Base-by-base conservation (phyloP, 805 yeast species). In the Blastobotrys parvus region DNA sequence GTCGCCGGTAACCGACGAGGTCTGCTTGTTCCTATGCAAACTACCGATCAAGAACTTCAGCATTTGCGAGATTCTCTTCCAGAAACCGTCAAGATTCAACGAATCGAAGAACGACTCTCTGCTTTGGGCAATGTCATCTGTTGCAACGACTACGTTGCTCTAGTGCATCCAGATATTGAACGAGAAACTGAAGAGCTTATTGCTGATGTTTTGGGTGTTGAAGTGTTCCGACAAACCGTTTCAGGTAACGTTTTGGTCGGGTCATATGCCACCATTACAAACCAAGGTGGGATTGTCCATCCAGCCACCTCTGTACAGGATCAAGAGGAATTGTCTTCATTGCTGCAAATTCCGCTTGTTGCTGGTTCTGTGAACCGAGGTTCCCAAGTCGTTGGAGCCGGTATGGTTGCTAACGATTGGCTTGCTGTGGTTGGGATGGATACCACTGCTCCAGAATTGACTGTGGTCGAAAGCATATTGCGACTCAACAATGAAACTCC, bases 341-440 rank as follows among this genome's bases (percentile, higher is more conserved):
- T 92, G 62, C 74, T 92, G 58, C 98, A 92, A 69, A 95, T 92
- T 34, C 99, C 99, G 43, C 73, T 92, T 51, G 98, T 92, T 39
- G 98, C 99, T 4, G 99, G 99, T 65, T 89, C 97, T 32, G 89
- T 92, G 46, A 92, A 92, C 72, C 82, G 98, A 66, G 99, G 99
- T 67, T 86, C 96, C 22, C 69, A 95, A 3, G 97, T 90, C 39
- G 95, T 92, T 48, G 98, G 98, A 59, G 97, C 97, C 38, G 99
- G 99, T 55, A 80, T 92, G 80, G 97, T 92, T 43, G 98, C 89
- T 42, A 92, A 92, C 63, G 99, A 92, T 69, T 92, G 97, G 94
- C 71, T 90, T 53, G 94, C 97, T 23, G 97, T 94, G 35, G 74
- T 95, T 38, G 99, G 99, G 52, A 74, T 86, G 55, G 97, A 92